Conservation (phyloP, 768 basidiomycete species). For the Lanmaoa rubissima region DNA sequence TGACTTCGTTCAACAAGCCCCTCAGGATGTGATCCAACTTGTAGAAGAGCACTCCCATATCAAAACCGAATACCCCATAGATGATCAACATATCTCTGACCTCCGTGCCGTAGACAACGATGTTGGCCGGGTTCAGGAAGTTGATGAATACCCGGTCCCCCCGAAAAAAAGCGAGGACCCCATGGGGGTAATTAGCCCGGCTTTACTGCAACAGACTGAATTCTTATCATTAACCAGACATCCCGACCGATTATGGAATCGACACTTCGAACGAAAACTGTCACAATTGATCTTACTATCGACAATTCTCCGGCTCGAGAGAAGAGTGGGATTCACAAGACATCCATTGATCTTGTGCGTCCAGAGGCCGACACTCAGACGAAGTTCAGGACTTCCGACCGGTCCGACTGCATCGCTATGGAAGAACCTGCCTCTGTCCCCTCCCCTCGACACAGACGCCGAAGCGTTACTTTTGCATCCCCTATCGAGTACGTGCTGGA, state of each 20-base stretch:
- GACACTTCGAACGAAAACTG: slow-evolving; percentile 22
- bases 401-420: neutral
- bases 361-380: neutral
- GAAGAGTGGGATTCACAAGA: neutral
- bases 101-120: neutral
- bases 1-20: slow-evolving; percentile 12
- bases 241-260: slow-evolving; percentile 5
- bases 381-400: neutral
- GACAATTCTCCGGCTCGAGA: slow-evolving; percentile 26
- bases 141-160: neutral
- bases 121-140: neutral
- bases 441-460: slow-evolving; percentile 11
- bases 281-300: slow-evolving; percentile 47
- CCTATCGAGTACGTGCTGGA: slow-evolving; percentile 19
- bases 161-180: slow-evolving; percentile 2
- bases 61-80: neutral
- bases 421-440: neutral
- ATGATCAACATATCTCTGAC: neutral
- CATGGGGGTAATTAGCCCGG: slow-evolving; percentile 9
- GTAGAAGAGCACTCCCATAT: neutral
- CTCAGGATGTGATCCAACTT: neutral
- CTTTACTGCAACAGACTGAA: neutral
- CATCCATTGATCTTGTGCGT: neutral
- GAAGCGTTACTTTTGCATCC: slow-evolving; percentile 32
- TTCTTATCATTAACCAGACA: slow-evolving; percentile 12